phyloP scores from a whole-genome alignment of 1,139 yeast genomes.

The Pneumocystis jirovecii region DNA sequence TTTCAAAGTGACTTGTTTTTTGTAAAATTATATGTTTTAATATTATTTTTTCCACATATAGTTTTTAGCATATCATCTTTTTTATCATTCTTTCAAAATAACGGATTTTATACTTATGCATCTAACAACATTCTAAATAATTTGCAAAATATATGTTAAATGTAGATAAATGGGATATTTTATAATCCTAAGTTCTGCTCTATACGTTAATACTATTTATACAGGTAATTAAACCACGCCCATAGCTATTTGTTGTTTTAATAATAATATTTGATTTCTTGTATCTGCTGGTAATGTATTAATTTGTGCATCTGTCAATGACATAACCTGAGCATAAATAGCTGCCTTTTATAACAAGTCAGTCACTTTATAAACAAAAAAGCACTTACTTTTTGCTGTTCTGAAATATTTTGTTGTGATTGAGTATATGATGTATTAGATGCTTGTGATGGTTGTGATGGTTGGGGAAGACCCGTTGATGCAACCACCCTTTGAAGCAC shows the following conservation, averaged over 20 bases:
- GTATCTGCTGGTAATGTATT: constrained; percentile 47
- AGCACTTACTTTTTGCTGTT: neutral
- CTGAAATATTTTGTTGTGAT: constrained; percentile 14
- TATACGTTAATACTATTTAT: neutral
- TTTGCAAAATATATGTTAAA: neutral
- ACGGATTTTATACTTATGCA: neutral
- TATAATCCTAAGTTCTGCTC: neutral
- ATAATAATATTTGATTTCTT: constrained; percentile 18
- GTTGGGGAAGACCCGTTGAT: constrained; percentile 10
- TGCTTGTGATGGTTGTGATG: constrained; percentile 23
- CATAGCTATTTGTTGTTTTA: constrained; percentile 5
- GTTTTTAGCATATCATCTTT: no score
- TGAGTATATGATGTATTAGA: constrained; percentile 17
- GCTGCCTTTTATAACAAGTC: constrained; percentile 23
- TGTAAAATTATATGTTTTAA: no score
- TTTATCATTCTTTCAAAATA: neutral
- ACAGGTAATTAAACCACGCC: constrained; percentile 6
- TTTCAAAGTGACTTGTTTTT: no score
- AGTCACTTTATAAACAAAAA: neutral
- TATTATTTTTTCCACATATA: neutral
- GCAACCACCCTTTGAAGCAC: constrained; percentile 31
- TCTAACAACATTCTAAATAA: neutral
- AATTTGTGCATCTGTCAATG: constrained; percentile 51
- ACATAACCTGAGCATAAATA: constrained; percentile 36
- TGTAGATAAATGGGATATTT: neutral